A percentile compares a stretch with the other conserved stretches of the same genome.
Evolutionary conservation across 1,284 basidiomycete species (phyloP).

Genomic region (Takashimella koratensis): DNA sequence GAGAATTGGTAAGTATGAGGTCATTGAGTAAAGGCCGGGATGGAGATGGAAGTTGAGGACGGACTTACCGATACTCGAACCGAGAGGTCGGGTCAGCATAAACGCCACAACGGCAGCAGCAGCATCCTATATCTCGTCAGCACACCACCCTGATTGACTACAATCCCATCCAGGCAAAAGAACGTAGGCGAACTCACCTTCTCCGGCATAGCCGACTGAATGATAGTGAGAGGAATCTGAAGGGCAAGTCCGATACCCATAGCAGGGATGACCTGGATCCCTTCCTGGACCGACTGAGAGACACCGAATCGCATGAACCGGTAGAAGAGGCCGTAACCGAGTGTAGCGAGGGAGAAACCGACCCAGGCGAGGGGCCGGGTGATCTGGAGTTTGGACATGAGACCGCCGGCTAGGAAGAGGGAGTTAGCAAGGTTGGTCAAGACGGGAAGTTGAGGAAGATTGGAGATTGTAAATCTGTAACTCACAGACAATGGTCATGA

Average conservation of each 20-base stretch:
- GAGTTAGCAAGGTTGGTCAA: neutral
- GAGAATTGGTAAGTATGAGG: slow-evolving; percentile 34
- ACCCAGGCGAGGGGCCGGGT: slow-evolving; percentile 40
- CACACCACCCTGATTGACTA: too few species aligned
- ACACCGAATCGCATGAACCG: slow-evolving; percentile 21
- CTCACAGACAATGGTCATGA: slow-evolving; percentile 26
- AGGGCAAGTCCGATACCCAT: slow-evolving; percentile 32
- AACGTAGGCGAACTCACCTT: too few species aligned
- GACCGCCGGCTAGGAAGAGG: slow-evolving; percentile 31
- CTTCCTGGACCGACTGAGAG: slow-evolving; percentile 22
- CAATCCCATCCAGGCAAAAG: too few species aligned
- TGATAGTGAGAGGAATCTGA: slow-evolving; percentile 33
- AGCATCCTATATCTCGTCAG: too few species aligned
- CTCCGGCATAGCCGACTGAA: slow-evolving; percentile 45
- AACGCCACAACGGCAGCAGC: slow-evolving; percentile 41
- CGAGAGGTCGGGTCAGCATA: slow-evolving; percentile 34
- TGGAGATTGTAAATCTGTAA: neutral
- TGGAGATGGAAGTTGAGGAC: slow-evolving; percentile 39
- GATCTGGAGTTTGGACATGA: slow-evolving; percentile 34
- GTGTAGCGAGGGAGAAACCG: slow-evolving; percentile 29
- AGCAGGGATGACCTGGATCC: slow-evolving; percentile 25
- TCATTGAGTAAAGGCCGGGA: slow-evolving; percentile 29
- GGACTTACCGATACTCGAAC: slow-evolving; percentile 28
- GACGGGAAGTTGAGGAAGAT: neutral
- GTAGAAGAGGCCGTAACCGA: slow-evolving; percentile 33